These are phyloP conservation scores for Nothopassalora personata DNA, from an alignment of 2,329 filamentous ascomycete genomes.

Conservation along the genomic window DNA sequence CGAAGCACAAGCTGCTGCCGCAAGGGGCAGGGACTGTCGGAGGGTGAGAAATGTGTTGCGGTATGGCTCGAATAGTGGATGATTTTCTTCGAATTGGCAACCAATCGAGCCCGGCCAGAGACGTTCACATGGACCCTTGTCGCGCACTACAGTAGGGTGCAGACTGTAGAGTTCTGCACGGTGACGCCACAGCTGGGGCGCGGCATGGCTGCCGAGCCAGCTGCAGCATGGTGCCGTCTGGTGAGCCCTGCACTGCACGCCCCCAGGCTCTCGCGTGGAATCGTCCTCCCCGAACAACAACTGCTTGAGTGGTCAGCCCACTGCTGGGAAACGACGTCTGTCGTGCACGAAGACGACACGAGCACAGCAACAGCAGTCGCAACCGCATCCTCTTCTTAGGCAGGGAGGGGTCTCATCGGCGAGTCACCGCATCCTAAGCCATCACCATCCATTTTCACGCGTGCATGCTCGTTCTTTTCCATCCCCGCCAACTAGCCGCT, in stretches of 20 bases:
- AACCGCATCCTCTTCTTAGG: background rate
- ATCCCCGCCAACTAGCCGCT: background rate
- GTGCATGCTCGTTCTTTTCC: background rate
- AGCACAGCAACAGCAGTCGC: background rate
- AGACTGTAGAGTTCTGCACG: background rate
- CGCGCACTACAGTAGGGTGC: background rate
- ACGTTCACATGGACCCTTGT: background rate
- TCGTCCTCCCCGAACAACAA: background rate
- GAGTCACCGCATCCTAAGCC: background rate
- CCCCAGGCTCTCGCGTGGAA: background rate
- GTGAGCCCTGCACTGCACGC: background rate
- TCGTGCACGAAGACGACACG: background rate
- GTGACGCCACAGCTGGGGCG: background rate
- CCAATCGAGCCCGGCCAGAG: constrained; percentile 1
- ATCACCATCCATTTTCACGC: too few relatives aligned
- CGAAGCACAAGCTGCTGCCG: constrained; percentile 1
- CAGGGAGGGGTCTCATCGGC: background rate
- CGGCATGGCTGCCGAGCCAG: background rate
- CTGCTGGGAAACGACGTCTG: background rate
- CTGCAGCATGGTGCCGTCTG: background rate
- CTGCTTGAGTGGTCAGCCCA: background rate
- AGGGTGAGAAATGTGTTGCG: background rate
- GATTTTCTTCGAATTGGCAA: background rate
- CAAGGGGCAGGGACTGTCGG: background rate
- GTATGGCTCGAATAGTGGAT: constrained; percentile 1